phyloP scores from a whole-genome alignment of 345 rosid species.

The Firmiana major region DNA sequence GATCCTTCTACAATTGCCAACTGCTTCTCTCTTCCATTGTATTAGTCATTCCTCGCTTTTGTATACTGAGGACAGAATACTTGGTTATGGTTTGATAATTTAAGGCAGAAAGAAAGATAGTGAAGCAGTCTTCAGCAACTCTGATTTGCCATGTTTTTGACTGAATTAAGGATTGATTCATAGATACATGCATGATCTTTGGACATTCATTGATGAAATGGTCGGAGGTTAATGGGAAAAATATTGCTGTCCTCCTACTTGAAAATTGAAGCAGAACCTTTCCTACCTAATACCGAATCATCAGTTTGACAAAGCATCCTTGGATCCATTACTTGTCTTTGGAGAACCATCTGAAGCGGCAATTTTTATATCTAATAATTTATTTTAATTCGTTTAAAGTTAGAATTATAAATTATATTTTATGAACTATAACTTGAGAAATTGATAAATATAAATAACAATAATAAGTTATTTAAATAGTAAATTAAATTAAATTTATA shows the following conservation, averaged over 20 bases:
- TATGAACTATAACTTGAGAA: no score
- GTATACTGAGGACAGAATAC: neutral
- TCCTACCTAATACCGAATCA: neutral
- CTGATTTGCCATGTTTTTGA: neutral
- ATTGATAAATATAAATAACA: no score
- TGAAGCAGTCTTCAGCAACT: neutral
- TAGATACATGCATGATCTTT: neutral
- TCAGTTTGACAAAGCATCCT: no score
- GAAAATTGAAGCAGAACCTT: neutral
- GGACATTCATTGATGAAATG: neutral
- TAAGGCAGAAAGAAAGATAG: neutral
- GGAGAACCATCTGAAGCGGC: no score
- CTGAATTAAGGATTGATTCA: neutral
- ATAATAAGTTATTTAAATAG: no score
- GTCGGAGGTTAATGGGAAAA: no score
- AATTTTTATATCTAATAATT: no score
- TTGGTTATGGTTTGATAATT: neutral
- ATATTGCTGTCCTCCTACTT: no score
- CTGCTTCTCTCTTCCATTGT: slow-evolving; percentile 2
- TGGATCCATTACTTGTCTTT: neutral
- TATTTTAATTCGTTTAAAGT: no score
- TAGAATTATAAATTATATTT: no score
- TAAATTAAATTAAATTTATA: no score
- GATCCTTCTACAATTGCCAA: neutral
- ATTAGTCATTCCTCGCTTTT: neutral